Evolutionary conservation across 257 asterid species (phyloP), one percentile per base, ranked within the genome.

Genomic region (Lantana camara): DNA sequence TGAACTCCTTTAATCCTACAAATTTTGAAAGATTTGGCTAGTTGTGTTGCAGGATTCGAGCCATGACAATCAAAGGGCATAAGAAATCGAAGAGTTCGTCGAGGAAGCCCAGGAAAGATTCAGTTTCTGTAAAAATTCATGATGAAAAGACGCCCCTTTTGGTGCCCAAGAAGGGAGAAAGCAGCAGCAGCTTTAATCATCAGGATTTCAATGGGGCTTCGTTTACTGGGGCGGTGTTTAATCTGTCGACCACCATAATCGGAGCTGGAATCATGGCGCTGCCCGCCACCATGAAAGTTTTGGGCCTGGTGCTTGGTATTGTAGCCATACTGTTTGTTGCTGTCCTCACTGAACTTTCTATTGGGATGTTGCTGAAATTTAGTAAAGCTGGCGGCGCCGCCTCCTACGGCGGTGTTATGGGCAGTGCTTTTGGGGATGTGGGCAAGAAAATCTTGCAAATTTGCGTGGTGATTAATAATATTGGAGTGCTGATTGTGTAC

Each of bases 191-290:
- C 23, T 63, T 47, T 22, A 52, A 42, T 29, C 73, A 68, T 46
- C 74, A 57, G 23, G 79, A 73, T 42, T 32, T 57, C 15, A 60
- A 66, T 50, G 90, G 87, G n/a, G 84, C 89, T 64, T 85, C 90
- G 12, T 82, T 76, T 19, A n/a, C 63, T 13, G 90, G 90, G 7
- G 85, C 84, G 0, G 90, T 85, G 9, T 78, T 79, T 34, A 85
- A 85, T 68, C 45, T 85, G 64, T 85, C 87, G 3, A 85, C 94
- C 0, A 82, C 90, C 37, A 80, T 82, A 1, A 78, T 85, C 29
- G 94, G 94, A 20, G 94, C 89, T 27, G 90, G 94, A 4, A 85
- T 85, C 59, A 85, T 85, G 94, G 79, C 94, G 0, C 71, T 85
- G 59, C 94, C 93, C 2, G 87, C 94, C 34, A 74, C 87, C 50